phyloP scores from a whole-genome alignment of 148 eudicot genomes.

The Vaccinium darrowii region DNA sequence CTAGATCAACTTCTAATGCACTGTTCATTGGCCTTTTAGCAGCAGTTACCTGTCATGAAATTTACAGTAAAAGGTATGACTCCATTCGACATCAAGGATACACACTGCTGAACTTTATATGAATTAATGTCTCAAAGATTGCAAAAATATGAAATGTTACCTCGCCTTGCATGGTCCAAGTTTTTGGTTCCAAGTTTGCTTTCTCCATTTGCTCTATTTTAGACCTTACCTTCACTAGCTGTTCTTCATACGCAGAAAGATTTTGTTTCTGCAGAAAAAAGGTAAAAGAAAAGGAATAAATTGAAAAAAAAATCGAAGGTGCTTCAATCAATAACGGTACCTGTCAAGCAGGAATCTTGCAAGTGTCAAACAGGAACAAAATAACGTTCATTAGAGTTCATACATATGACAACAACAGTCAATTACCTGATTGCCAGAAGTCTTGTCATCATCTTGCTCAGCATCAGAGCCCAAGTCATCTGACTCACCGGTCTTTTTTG shows the following conservation, averaged over 20 bases:
- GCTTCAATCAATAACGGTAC: constrained; percentile 10
- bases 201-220: constrained; percentile 82
- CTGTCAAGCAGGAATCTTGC: neutral
- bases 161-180: constrained; percentile 97
- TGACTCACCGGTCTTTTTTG: constrained; percentile 31
- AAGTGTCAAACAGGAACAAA: neutral
- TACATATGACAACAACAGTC: neutral
- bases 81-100: neutral
- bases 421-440: constrained; percentile 32
- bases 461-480: constrained; percentile 48
- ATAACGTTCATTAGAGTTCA: neutral
- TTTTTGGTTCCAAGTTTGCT: constrained; percentile 71
- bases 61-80: neutral
- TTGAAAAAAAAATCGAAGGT: neutral
- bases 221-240: constrained; percentile 52
- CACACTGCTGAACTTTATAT: constrained; percentile 11
- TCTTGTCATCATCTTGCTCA: constrained; percentile 32
- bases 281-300: constrained; percentile 10
- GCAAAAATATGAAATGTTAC: constrained; percentile 30
- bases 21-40: constrained; percentile 90
- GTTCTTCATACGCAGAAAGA: constrained; percentile 78
- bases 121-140: constrained; percentile 8
- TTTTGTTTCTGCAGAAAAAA: constrained; percentile 38
- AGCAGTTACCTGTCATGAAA: constrained; percentile 65
- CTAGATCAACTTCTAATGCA: constrained; percentile 91